Evolutionary conservation across 441 rosid genomes (phyloP).

Genomic region (Gossypium gossypioides): DNA sequence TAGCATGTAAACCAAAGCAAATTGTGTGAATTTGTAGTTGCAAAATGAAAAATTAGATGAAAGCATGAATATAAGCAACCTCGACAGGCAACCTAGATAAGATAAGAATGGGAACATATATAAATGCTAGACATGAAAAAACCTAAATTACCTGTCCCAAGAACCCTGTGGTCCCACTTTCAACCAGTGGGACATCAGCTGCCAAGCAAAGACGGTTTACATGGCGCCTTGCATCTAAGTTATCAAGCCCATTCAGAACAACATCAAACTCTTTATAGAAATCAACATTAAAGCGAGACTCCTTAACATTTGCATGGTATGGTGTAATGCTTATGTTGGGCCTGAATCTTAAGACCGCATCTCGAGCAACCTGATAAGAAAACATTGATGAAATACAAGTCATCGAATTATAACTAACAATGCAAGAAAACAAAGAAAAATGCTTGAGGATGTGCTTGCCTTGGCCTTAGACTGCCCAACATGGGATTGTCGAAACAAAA

Average conservation of each 20-base stretch:
- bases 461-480: slow-evolving; percentile 97
- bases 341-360: slow-evolving; percentile 83
- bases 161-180: slow-evolving; percentile 98
- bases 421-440: neutral
- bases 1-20: neutral
- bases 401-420: neutral
- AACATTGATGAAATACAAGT: slow-evolving; percentile 8
- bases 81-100: slow-evolving; percentile 3
- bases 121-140: slow-evolving; percentile 1
- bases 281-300: slow-evolving; percentile 65
- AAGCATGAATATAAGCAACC: neutral
- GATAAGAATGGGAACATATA: neutral
- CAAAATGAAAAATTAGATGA: neutral
- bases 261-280: slow-evolving; percentile 88
- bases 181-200: slow-evolving; percentile 87
- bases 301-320: slow-evolving; percentile 87
- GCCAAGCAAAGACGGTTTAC: slow-evolving; percentile 96
- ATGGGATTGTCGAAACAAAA: slow-evolving; percentile 80
- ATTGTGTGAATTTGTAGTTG: neutral
- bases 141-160: slow-evolving; percentile 70
- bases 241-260: slow-evolving; percentile 91
- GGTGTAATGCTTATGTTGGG: slow-evolving; percentile 67
- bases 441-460: slow-evolving; percentile 27
- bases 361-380: slow-evolving; percentile 74
- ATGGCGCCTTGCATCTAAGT: slow-evolving; percentile 90